phyloP scores from a whole-genome alignment of 305 asterid genomes.

The Rubia tinctorum region DNA sequence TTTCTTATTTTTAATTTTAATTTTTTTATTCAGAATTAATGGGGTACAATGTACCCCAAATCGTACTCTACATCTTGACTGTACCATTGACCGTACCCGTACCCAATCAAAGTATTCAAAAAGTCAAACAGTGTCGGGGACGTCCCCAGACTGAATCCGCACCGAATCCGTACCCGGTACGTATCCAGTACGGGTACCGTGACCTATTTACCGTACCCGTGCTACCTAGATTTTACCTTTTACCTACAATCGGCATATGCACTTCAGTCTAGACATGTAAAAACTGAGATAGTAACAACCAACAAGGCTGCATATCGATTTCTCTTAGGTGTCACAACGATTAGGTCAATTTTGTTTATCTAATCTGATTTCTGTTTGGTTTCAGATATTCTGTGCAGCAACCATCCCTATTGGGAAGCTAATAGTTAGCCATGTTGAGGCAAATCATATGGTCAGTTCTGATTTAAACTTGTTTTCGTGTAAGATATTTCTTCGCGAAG shows the following conservation, averaged over 20 bases:
- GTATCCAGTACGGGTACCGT: no score
- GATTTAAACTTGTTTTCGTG: not conserved
- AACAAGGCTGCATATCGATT: conserved; percentile 78
- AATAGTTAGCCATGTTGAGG: no score
- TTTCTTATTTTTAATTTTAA: no score
- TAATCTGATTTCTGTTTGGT: conserved; percentile 11
- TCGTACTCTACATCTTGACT: no score
- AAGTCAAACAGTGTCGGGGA: no score
- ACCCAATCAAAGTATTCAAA: no score
- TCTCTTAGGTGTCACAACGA: conserved; percentile 55
- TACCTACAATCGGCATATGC: not conserved
- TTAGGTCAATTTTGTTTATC: not conserved
- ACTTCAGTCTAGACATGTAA: conserved; percentile 88
- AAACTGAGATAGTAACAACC: conserved; percentile 84
- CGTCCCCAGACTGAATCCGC: no score
- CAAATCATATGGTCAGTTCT: conserved; percentile 36
- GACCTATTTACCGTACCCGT: no score
- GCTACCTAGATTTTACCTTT: conserved; percentile 9
- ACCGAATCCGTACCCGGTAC: no score
- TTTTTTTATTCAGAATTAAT: no score
- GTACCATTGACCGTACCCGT: no score
- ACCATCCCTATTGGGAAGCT: conserved; percentile 54
- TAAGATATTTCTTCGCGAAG: not conserved
- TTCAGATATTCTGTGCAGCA: conserved; percentile 61
- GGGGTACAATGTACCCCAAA: no score